Evolutionary conservation across 371 early-diverging fungal species (phyloP), one percentile per base, ranked within the genome.

Genomic region (Saksenaea oblongispora): DNA sequence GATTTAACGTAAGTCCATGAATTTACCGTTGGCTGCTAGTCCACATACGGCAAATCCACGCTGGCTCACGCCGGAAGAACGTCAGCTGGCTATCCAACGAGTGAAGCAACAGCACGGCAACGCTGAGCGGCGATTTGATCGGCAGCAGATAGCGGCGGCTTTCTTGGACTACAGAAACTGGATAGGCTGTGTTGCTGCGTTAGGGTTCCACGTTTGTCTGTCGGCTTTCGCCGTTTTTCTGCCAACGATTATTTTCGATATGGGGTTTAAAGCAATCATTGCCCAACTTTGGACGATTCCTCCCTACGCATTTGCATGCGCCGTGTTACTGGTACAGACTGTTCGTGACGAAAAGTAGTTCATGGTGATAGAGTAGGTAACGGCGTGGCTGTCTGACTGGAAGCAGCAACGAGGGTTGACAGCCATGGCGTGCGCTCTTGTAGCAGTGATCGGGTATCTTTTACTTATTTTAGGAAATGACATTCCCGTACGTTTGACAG

Each of bases 401-500:
- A 41, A 26, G 2, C 11, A 24, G 28, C 66, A 66, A 34, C 66
- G 66, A 15, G 58, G 62, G 0, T 54, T 35, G 15, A n/a, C n/a
- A 15, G 15, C 17, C 5, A 13, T 11, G 18, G 10, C 34, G 9
- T 56, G 56, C 10, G 13, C 51, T 7, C 11, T n/a, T 14, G 15
- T 56, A 2, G 35, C 63, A n/a, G 47, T 53, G 1, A 22, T 62
- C 14, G 67, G 67, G 0, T 67, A 67, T 15, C 34, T 58, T 24
- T 56, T 67, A 26, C 28, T 58, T 3, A 34, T 58, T 9, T 37
- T 71, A 1, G 68, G 71, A 1, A 47, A 54, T 11, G 61, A 61
- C 13, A 15, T 67, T n/a, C 54, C 65, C 5, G 65, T 66, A 34
- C 71, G 70, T 58, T 78, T 78, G 53, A 35, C 64, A 10, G 79